Evolutionary conservation across 768 basidiomycete genomes (phyloP), one percentile per base, ranked within the genome.

Genomic region (Pleurotus salmoneostramineus): DNA sequence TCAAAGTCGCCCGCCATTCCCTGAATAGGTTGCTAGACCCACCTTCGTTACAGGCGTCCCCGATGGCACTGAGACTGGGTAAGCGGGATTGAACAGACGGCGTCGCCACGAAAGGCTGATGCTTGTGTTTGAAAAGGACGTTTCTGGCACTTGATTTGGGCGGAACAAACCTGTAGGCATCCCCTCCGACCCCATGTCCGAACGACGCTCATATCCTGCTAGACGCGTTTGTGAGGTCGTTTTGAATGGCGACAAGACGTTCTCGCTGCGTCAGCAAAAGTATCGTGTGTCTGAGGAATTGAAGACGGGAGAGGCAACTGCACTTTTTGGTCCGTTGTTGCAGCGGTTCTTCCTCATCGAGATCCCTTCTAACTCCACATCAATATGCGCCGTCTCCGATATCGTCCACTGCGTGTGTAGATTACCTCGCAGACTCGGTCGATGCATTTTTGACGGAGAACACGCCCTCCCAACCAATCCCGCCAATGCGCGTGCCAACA

Each of bases 121-220:
- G 40, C 21, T 10, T 31, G 2, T 43, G 15, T 40, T 43, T 58
- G 51, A 51, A 50, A 65, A 97, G 95, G 46, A 96, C 94, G 5
- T 99, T 97, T 73, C 84, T 98, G 55, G 95, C 97, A 3, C 81
- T 98, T 15, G 96, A 99, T 76, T 83, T 99, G 15, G 97, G 97
- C 42, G 97, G 97, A 57, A 99, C 97, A 21, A 99, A 99, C 69
- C 81, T 99, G 91, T 97, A 72, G 69, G 90, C 77, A 21, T 37
- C 34, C 21, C 8, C 35, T 12, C 48, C 10, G 6, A 27, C 48
- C 1, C 6, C 31, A 51, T 47, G 49, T 52, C 51, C 52, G 37
- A 47, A 11, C 51, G 5, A 15, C 36, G 27, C 40, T 46, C 47
- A 62, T 63, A 48, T 58, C 32, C n/a, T 51, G 42, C 52, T 61